Evolutionary conservation across 2,329 filamentous ascomycete species (phyloP).

Genomic region (Peltaster fructicola): DNA sequence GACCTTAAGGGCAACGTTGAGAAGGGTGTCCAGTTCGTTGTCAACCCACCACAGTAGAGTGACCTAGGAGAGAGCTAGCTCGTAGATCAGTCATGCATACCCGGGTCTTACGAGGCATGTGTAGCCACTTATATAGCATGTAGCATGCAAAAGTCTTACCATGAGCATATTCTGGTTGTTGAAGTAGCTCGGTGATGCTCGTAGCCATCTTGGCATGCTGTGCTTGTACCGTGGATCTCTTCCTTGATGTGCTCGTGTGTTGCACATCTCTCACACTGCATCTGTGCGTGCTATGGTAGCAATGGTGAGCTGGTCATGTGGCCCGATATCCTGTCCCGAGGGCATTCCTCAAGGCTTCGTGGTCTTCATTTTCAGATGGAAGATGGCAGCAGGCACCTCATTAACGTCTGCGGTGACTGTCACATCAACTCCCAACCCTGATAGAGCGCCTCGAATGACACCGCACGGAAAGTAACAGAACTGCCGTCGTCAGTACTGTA

Average conservation of each 20-base stretch:
- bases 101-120: no score
- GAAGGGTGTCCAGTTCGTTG: slow-evolving; percentile 81
- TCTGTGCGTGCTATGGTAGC: no score
- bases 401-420: slow-evolving; percentile 81
- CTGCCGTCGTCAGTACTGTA: slow-evolving; percentile 29
- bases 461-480: slow-evolving; percentile 94
- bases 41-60: slow-evolving; percentile 79
- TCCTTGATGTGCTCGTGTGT: no score
- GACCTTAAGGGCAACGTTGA: slow-evolving; percentile 83
- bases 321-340: no score
- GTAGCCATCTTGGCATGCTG: no score
- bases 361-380: slow-evolving; percentile 80
- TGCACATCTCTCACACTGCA: no score
- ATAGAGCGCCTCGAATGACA: slow-evolving; percentile 75
- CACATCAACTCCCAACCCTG: slow-evolving; percentile 78
- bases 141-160: no score
- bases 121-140: no score
- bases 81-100: slow-evolving; percentile 1
- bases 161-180: no score
- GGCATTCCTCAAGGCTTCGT: slow-evolving; percentile 41
- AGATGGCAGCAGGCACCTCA: slow-evolving; percentile 75
- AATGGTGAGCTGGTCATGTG: no score
- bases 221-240: no score
- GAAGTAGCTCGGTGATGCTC: no score
- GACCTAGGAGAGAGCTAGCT: slow-evolving; percentile 21